Evolutionary conservation across 805 yeast genomes (phyloP), one percentile per base, ranked within the genome.

Genomic region (Yarrowia deformans): DNA sequence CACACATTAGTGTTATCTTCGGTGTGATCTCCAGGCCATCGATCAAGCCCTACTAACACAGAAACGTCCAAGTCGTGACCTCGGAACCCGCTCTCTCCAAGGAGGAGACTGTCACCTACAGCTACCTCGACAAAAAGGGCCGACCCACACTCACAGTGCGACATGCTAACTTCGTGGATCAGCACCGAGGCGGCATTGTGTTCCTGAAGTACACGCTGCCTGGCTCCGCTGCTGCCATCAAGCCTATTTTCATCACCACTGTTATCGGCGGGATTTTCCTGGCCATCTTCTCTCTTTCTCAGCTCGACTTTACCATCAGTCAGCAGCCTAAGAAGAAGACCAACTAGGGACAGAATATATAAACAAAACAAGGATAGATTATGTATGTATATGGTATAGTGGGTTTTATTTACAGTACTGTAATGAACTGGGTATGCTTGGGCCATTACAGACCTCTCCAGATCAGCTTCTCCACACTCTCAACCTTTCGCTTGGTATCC

Each of bases 91-190:
- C 73, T 12, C 69, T 71, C 7, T 74, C 75, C 19, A 43, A 64
- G 13, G 74, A 74, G 16, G 69, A 75, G 49, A 56, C 75, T 13
- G 72, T 75, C 34, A 83, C 78, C n/a, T 74, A 70, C 70, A 75
- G 77, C 72, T 78, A 75, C 78, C 85, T 94, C 72, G 99, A 94
- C 72, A 80, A 86, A 34, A 79, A 82, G 34, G 98, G 98, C 34
- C 96, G 94, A 74, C 87, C 91, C 18, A 89, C 90, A 72, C 84
- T 90, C 14, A 84, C 88, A 16, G 78, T 93, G 58, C 78, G 78
- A 34, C 90, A 82, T 77, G 76, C 77, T 18, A 88, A 90, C 77
- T 74, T 93, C 71, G 84, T 90, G 69, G 97, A 90, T 77, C 92
- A 87, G 70, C 82, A 90, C 76, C 81, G 84, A 70, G 80, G 80